phyloP scores from a whole-genome alignment of 176 grass and related monocot species.

The Chrysopogon serrulatus region DNA sequence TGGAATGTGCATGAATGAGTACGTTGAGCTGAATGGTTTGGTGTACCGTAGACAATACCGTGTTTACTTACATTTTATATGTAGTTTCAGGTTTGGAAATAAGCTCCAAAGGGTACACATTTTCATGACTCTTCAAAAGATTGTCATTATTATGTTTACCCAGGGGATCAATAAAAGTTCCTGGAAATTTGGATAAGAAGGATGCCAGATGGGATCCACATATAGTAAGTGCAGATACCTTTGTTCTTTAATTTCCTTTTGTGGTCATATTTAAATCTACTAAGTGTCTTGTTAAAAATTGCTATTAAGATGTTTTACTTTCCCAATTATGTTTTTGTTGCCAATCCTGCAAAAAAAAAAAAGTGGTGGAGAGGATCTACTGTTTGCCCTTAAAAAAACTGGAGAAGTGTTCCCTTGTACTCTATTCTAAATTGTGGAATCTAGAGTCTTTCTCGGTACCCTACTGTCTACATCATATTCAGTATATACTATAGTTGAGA shows the following conservation, averaged over 20 bases:
- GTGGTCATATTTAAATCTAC: not conserved
- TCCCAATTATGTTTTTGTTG: not conserved
- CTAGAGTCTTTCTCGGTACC: not conserved
- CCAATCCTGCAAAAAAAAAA: not conserved
- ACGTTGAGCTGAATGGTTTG: not conserved
- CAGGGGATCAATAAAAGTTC: not conserved
- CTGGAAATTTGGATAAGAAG: slow-evolving; percentile 14
- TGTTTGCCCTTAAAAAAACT: not conserved
- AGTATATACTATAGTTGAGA: not conserved
- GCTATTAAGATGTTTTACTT: not conserved
- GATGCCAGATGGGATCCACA: slow-evolving; percentile 19
- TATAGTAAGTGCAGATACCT: slow-evolving; percentile 6
- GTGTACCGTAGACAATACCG: not conserved
- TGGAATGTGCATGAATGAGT: not conserved
- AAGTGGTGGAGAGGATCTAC: not conserved
- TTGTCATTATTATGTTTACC: not conserved
- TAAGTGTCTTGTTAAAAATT: slow-evolving; percentile 1
- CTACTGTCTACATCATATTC: not conserved
- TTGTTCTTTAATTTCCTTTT: slow-evolving; percentile 16
- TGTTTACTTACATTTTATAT: not conserved
- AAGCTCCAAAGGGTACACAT: not conserved
- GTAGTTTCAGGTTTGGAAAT: not conserved
- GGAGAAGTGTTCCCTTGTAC: not conserved
- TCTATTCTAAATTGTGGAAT: not conserved
- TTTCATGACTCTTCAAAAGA: not conserved